Evolutionary conservation across 208 protist species (phyloP).

Genomic region (Leptomonas pyrrhocoris): DNA sequence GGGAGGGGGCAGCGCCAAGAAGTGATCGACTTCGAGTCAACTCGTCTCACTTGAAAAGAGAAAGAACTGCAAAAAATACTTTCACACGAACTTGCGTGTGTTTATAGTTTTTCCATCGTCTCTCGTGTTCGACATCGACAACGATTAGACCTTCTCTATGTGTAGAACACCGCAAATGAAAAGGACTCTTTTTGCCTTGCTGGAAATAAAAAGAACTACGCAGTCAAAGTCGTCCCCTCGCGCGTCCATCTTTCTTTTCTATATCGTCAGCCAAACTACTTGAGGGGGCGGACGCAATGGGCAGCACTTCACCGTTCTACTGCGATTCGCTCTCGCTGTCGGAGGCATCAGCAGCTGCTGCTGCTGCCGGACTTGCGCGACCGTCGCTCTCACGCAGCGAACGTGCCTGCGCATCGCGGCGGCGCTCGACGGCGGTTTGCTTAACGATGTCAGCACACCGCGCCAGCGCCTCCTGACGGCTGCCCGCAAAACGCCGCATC

Average conservation of each 20-base stretch:
- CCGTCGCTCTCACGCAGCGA: background rate
- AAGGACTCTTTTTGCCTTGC: too few species aligned
- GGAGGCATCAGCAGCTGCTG: background rate
- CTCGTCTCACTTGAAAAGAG: slow-evolving; percentile 5
- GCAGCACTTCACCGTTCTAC: too few species aligned
- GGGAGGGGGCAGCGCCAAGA: background rate
- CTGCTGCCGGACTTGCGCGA: background rate
- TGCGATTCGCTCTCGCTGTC: slow-evolving; percentile 4
- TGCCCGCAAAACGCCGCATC: slow-evolving; percentile 71
- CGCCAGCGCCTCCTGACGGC: slow-evolving; percentile 73
- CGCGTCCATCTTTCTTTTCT: too few species aligned
- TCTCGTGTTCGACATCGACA: too few species aligned
- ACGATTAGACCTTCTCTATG: too few species aligned
- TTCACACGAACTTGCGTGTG: too few species aligned
- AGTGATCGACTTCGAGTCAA: background rate
- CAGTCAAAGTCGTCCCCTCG: too few species aligned
- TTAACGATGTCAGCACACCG: slow-evolving; percentile 75
- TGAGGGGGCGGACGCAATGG: too few species aligned
- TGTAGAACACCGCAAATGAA: too few species aligned
- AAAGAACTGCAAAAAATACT: slow-evolving; percentile 1
- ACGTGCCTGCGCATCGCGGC: background rate
- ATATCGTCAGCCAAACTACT: background rate
- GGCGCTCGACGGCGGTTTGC: slow-evolving; percentile 33
- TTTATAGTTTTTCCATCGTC: too few species aligned
- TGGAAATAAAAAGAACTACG: too few species aligned